These are phyloP conservation scores for Stephanodiscus minutulus DNA, from an alignment of 108 stramenopile genomes.

Conservation along the genomic window DNA sequence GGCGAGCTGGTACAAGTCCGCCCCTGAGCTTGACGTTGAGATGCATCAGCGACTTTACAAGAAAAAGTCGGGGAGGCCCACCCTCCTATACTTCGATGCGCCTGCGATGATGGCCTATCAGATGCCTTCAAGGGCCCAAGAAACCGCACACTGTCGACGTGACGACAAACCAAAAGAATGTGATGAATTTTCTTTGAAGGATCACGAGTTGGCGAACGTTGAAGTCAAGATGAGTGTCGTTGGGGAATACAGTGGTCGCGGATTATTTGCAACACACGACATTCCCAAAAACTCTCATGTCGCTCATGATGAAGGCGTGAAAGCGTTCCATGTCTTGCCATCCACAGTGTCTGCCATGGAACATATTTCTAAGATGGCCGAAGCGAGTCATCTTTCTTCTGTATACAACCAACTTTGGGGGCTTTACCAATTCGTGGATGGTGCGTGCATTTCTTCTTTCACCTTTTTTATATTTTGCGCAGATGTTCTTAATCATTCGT, in stretches of 20 bases:
- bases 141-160: constrained; percentile 22
- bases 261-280: constrained; percentile 33
- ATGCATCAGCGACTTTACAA: constrained; percentile 22
- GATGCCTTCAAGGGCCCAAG: constrained; percentile 28
- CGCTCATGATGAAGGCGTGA: constrained; percentile 35
- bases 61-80: constrained; percentile 26
- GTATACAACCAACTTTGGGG: background rate
- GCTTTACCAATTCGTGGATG: constrained; percentile 3
- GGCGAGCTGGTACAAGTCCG: constrained; percentile 28
- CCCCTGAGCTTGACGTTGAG: constrained; percentile 22
- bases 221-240: constrained; percentile 32
- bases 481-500: background rate
- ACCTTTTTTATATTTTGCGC: background rate
- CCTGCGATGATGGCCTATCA: constrained; percentile 34
- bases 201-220: constrained; percentile 34
- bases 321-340: constrained; percentile 32
- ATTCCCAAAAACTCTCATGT: constrained; percentile 17
- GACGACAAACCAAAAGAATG: constrained; percentile 1
- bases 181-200: background rate
- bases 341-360: constrained; percentile 15
- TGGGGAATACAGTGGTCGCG: constrained; percentile 45
- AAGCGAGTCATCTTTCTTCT: background rate
- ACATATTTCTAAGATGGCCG: background rate
- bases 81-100: constrained; percentile 25
- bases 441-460: background rate